These are phyloP conservation scores for Cyclocybe cylindracea DNA, from an alignment of 768 basidiomycete species.

Conservation along the genomic window DNA sequence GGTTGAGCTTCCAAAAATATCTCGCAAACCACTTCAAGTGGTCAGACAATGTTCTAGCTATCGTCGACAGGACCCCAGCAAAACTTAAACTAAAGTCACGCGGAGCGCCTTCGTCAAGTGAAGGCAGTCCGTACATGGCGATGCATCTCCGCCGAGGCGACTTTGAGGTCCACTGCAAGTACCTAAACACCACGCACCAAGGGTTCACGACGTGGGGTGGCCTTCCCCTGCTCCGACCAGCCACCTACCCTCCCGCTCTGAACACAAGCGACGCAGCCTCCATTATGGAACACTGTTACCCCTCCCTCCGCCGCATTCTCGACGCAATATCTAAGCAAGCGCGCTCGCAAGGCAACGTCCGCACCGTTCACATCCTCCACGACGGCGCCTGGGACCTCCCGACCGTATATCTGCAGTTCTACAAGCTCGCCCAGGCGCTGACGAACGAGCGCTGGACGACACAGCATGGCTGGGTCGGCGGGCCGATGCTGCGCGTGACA, in stretches of 20 bases:
- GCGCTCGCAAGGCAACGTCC: slow-evolving; percentile 33
- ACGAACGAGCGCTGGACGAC: slow-evolving; percentile 33
- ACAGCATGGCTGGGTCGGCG: slow-evolving; percentile 36
- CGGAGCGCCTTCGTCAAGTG: slow-evolving; percentile 14
- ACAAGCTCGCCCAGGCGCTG: slow-evolving; percentile 39
- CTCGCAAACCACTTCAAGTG: slow-evolving; percentile 42
- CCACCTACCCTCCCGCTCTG: slow-evolving; percentile 36
- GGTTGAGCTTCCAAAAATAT: slow-evolving; percentile 42
- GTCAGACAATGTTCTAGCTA: slow-evolving; percentile 33
- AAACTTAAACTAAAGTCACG: slow-evolving; percentile 32
- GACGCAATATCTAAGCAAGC: slow-evolving; percentile 38
- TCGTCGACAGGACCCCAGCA: slow-evolving; percentile 35
- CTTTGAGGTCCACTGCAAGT: slow-evolving; percentile 43
- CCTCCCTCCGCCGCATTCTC: slow-evolving; percentile 40
- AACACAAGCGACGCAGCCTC: slow-evolving; percentile 35
- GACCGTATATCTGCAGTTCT: slow-evolving; percentile 40
- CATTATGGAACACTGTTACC: slow-evolving; percentile 46
- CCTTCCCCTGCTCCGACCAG: slow-evolving; percentile 34
- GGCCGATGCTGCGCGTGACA: slow-evolving; percentile 42
- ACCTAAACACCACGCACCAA: slow-evolving; percentile 29
- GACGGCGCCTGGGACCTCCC: slow-evolving; percentile 51
- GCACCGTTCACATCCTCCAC: slow-evolving; percentile 43
- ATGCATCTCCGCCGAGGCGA: slow-evolving; percentile 51
- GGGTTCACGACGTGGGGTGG: slow-evolving; percentile 53
- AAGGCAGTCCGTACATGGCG: slow-evolving; percentile 43